A percentile compares a stretch with the other conserved stretches of the same genome.
Evolutionary conservation across 1,139 yeast species (phyloP).

Genomic region (Insectozyma bohioensis): DNA sequence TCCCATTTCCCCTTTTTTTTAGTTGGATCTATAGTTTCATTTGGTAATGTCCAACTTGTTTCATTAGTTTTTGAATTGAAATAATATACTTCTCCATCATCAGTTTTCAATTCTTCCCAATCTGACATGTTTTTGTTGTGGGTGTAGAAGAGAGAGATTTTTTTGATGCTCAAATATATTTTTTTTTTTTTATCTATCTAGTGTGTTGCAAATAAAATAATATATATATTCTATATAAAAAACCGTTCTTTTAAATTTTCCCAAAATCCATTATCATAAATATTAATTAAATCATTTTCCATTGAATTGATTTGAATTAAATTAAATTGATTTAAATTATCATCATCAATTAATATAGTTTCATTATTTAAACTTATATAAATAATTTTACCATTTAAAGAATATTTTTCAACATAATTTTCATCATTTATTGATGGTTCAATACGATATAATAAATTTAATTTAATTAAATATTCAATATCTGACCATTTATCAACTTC

Average conservation of each 20-base stretch:
- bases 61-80: conserved; percentile 64
- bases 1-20: conserved; percentile 48
- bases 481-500: conserved; percentile 85
- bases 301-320: conserved; percentile 36
- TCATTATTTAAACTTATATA: conserved; percentile 32
- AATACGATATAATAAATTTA: conserved; percentile 31
- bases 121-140: too few relatives aligned
- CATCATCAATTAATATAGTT: conserved; percentile 14
- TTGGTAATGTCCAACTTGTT: conserved; percentile 85
- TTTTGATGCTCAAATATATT: too few relatives aligned
- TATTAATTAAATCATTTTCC: conserved; percentile 51
- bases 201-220: too few relatives aligned
- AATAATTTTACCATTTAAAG: conserved; percentile 16
- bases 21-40: conserved; percentile 12
- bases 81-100: conserved; percentile 70
- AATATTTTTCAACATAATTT: conserved; percentile 17
- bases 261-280: conserved; percentile 68
- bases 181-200: too few relatives aligned
- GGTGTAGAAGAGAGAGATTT: too few relatives aligned
- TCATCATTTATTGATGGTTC: conserved; percentile 12
- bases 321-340: conserved; percentile 11
- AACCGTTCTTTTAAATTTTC: conserved; percentile 38
- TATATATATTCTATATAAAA: conserved; percentile 1
- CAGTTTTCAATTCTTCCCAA: conserved; percentile 70
- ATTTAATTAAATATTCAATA: conserved; percentile 56